A percentile compares a stretch with the other conserved stretches of the same genome.
Conservation (phyloP, 2,329 filamentous ascomycete genomes). For the Fusarium sp. region DNA sequence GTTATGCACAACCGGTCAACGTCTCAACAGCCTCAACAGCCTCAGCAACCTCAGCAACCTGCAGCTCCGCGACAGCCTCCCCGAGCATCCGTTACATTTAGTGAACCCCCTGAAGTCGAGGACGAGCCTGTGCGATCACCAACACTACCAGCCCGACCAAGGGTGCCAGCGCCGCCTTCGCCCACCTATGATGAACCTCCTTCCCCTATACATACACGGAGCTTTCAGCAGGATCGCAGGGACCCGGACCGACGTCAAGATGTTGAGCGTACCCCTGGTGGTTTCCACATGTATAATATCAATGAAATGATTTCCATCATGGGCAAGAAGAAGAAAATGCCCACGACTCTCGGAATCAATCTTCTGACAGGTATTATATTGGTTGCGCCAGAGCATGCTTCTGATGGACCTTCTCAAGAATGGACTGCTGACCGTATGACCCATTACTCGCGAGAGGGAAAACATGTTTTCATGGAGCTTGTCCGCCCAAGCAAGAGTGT, state of each 20-base stretch:
- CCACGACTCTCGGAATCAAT: conserved; percentile 95
- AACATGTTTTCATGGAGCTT: conserved; percentile 96
- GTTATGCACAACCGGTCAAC: conserved; percentile 64
- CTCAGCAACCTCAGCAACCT: conserved; percentile 41
- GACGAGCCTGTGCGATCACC: conserved; percentile 52
- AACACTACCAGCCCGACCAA: conserved; percentile 55
- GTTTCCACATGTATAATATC: conserved; percentile 95
- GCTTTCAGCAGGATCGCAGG: conserved; percentile 51
- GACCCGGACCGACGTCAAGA: conserved; percentile 43
- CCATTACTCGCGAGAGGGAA: conserved; percentile 98
- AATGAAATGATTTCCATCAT: conserved; percentile 98
- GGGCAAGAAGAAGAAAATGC: conserved; percentile 98
- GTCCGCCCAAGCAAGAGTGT: conserved; percentile 92
- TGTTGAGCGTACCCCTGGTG: conserved; percentile 72
- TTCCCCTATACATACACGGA: conserved; percentile 34
- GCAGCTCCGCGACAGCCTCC: conserved; percentile 45
- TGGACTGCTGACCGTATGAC: conserved; percentile 96
- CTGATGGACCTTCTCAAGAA: conserved; percentile 87
- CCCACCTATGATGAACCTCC: conserved; percentile 41
- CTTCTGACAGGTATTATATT: conserved; percentile 88
- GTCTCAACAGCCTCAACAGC: conserved; percentile 47
- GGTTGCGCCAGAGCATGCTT: conserved; percentile 86
- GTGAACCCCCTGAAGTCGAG: conserved; percentile 48
- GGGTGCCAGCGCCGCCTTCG: conserved; percentile 37
- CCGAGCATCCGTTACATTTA: conserved; percentile 42